Evolutionary conservation across 495 filamentous ascomycete species (phyloP), one percentile per base, ranked within the genome.

Genomic region (Halenospora varia): DNA sequence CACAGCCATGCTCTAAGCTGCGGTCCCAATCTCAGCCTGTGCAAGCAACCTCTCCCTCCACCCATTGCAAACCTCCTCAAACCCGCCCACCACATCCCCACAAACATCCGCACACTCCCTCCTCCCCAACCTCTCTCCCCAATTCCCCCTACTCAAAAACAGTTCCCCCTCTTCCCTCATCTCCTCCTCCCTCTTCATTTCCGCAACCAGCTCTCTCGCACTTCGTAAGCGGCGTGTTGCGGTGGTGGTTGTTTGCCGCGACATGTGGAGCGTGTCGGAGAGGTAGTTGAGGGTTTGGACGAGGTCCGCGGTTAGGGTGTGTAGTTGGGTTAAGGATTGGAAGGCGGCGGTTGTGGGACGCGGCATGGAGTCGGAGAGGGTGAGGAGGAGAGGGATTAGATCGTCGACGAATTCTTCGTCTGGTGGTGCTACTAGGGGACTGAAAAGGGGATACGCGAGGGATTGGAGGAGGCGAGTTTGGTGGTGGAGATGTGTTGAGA

Each of bases 191-290:
- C 82, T 82, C 39, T 86, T 80, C 73, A 96, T 82, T 63, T 97
- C 92, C 0, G 84, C 82, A 2, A 96, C 88, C 29, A 91, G 79
- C 64, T 93, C 90, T 51, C 84, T 85, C 0, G 88, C 89, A 26
- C 81, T 85, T 51, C 86, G 80, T 25, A 97, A 74, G 25, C 88
- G 75, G 25, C 94, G 78, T 2, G 86, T 84, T 10, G 94, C 94
- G 0, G 84, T 85, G 1, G 84, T 85, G 1, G 88, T 92, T 0
- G 88, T 85, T 67, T 98, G 94, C 2, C 90, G 82, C n/a, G 84
- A 87, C 85, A 97, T 96, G 70, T 97, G 92, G 19, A 97, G 77
- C 0, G 89, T 91, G 68, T 98, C 94, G n/a, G 88, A 87, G 6
- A 98, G 78, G 62, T 88, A 83, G 57, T 88, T 88, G 45, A 98